Percentiles rank a stretch among this genome's conserved stretches.
phyloP scores from a whole-genome alignment of 1,139 yeast species.

The Geotrichum klebahnii region DNA sequence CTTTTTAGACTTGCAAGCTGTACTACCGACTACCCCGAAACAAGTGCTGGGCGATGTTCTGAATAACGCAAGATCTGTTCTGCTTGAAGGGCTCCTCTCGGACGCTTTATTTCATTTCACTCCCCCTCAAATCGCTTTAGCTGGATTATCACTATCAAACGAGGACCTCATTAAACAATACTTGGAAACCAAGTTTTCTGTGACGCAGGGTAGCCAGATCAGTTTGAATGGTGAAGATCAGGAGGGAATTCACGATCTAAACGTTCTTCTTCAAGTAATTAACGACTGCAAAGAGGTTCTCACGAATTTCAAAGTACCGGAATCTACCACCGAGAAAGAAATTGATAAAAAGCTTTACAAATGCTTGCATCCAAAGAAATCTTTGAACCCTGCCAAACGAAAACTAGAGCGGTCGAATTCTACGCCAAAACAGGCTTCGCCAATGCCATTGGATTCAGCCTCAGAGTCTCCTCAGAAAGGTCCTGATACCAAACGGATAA shows the following conservation, averaged over 20 bases:
- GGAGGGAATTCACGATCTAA: constrained; percentile 13
- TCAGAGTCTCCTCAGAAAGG: constrained; percentile 12
- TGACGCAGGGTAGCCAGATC: background rate
- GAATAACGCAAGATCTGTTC: constrained; percentile 62
- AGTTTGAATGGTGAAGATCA: background rate
- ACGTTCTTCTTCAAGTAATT: constrained; percentile 25
- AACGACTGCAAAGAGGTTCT: constrained; percentile 29
- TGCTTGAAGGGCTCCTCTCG: constrained; percentile 63
- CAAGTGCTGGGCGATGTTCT: constrained; percentile 43
- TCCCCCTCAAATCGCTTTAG: constrained; percentile 93
- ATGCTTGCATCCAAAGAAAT: constrained; percentile 31
- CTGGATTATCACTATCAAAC: constrained; percentile 69
- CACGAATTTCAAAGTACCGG: constrained; percentile 23
- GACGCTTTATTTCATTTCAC: constrained; percentile 75
- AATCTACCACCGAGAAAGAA: constrained; percentile 33
- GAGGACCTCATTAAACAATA: constrained; percentile 62
- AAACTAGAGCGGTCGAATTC: constrained; percentile 16
- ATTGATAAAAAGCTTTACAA: constrained; percentile 38
- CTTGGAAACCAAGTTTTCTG: constrained; percentile 51
- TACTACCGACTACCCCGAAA: constrained; percentile 37
- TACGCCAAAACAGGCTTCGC: constrained; percentile 1
- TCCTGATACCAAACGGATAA: constrained; percentile 2
- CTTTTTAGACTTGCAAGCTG: constrained; percentile 77
- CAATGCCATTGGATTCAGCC: constrained; percentile 1
- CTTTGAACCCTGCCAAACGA: constrained; percentile 17